Evolutionary conservation across 2,329 filamentous ascomycete species (phyloP).

Genomic region (Sporothrix inflata): DNA sequence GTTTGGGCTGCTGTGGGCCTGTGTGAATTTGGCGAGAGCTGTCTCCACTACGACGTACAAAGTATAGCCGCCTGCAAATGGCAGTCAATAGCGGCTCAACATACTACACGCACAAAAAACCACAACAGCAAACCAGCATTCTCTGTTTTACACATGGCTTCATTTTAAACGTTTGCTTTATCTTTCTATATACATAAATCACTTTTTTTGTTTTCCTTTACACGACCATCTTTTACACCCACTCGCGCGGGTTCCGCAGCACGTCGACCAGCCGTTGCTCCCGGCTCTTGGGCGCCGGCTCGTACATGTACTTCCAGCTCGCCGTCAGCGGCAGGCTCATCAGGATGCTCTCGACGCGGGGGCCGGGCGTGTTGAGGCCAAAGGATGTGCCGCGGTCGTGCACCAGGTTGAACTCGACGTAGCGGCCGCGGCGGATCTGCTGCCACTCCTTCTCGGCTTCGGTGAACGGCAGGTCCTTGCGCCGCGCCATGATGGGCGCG

Average conservation of each 20-base stretch:
- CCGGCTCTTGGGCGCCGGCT: conserved; percentile 71
- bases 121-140: background rate
- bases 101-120: background rate
- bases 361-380: conserved; percentile 87
- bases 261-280: conserved; percentile 83
- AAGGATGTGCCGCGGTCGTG: conserved; percentile 96
- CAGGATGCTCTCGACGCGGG: conserved; percentile 91
- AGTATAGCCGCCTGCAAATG: background rate
- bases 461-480: conserved; percentile 91
- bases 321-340: conserved; percentile 96
- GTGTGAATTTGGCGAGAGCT: background rate
- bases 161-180: background rate
- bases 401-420: conserved; percentile 98
- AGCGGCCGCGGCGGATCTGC: conserved; percentile 88
- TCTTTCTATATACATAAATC: conserved; percentile 1
- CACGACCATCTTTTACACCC: conserved; percentile 54
- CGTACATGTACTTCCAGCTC: conserved; percentile 94
- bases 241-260: conserved; percentile 65
- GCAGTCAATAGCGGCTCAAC: background rate
- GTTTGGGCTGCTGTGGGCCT: background rate
- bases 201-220: conserved; percentile 24
- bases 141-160: background rate
- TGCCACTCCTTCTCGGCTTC: conserved; percentile 93
- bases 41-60: too few relatives aligned
- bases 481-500: conserved; percentile 80